Evolutionary conservation across 139 green algal genomes (phyloP), one percentile per base, ranked within the genome.

Genomic region (Bryopsis sp.): DNA sequence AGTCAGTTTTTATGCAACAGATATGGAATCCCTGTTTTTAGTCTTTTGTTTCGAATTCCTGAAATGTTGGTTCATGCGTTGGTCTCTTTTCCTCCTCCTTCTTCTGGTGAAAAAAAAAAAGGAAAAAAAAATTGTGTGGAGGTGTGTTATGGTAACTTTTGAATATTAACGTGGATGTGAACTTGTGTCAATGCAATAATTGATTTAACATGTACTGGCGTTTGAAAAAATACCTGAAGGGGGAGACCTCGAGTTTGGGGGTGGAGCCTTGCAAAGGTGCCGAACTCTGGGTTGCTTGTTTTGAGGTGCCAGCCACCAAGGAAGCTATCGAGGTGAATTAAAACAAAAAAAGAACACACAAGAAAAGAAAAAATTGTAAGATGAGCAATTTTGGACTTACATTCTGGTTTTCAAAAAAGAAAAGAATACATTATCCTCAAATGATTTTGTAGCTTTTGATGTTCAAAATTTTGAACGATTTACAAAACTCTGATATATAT

Each of bases 221-320:
- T 50, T 50, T 50, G 43, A 50, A 50, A 19, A 43, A 39, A 5
- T 22, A 60, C 2, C 58, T 43, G 47, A 71, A 86, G 81, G 65
- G 67, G 0, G 88, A 95, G 71, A 84, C 91, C 3, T 77, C 81
- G 33, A 88, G 80, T 76, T 68, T 95, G 11, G 85, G 73, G 54
- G 78, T 84, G 11, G 88, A 95, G 75, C 78, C 72, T 0, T 68
- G 70, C 43, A 5, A 43, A 8, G 31, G 33, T 5, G 43, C 7
- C 4, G 59, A 67, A 43, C 33, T 67, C 7, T 39, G 29, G 24
- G 82, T 87, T 3, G 63, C 73, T 7, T 57, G 83, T 15, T 90
- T 90, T 48, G 77, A 89, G 29, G 70, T 86, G 31, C 61, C 71
- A 19, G 35, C 66, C n/a, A 75, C 50, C 3, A 39, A 57, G 6